Percentiles rank a stretch among this genome's conserved stretches.
Evolutionary conservation across 2,329 filamentous ascomycete genomes (phyloP).

Genomic region (Magnaporthales sp.): DNA sequence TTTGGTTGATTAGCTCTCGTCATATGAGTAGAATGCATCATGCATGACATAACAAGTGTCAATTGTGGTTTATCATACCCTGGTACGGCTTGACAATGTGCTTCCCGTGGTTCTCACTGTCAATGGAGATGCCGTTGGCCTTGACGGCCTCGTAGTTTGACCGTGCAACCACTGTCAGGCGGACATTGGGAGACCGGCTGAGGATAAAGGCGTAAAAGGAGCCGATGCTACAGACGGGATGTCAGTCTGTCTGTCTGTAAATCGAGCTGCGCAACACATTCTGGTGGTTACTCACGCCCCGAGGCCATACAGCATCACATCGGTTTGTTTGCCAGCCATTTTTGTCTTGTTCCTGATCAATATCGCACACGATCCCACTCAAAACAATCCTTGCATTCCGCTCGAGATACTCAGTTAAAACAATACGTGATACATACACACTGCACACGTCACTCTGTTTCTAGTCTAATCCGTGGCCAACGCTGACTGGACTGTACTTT

Average conservation of each 20-base stretch:
- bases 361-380: background rate
- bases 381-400: background rate
- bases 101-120: constrained; percentile 45
- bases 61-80: constrained; percentile 18
- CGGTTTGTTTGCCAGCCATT: constrained; percentile 13
- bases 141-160: constrained; percentile 51
- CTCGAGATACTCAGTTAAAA: background rate
- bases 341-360: background rate
- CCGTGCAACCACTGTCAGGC: constrained; percentile 51
- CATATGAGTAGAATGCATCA: background rate
- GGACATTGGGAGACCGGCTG: constrained; percentile 29
- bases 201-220: constrained; percentile 50
- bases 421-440: background rate
- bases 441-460: background rate
- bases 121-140: constrained; percentile 40
- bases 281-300: constrained; percentile 36
- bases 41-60: background rate
- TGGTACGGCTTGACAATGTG: constrained; percentile 39
- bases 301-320: constrained; percentile 42
- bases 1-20: background rate
- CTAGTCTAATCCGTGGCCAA: background rate
- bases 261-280: too few species aligned
- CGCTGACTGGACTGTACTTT: background rate
- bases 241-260: background rate
- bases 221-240: constrained; percentile 33